phyloP scores from a whole-genome alignment of 176 grass and related monocot species.

The Oryza officinalis region DNA sequence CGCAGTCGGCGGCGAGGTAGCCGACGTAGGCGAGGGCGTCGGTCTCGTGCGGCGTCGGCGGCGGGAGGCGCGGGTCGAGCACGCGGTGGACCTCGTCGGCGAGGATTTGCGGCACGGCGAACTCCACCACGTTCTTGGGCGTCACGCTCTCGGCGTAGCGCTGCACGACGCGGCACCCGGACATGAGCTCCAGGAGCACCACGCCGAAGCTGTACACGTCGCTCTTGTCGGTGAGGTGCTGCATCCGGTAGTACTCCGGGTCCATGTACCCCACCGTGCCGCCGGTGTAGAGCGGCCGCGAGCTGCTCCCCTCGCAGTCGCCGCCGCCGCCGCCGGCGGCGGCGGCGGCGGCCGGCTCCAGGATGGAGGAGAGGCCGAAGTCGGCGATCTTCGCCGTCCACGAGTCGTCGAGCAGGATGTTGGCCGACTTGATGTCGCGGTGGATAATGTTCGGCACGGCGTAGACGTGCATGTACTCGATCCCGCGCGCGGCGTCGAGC shows the following conservation, averaged over 20 bases:
- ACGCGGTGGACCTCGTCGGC: constrained; percentile 62
- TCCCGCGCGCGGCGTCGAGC: constrained; percentile 77
- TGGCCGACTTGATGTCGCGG: constrained; percentile 92
- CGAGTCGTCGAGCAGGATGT: constrained; percentile 81
- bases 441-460: constrained; percentile 93
- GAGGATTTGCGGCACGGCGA: constrained; percentile 73
- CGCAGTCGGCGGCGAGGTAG: constrained; percentile 82
- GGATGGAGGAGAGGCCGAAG: constrained; percentile 75
- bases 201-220: constrained; percentile 91
- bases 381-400: constrained; percentile 89
- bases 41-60: constrained; percentile 49
- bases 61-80: constrained; percentile 65
- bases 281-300: constrained; percentile 47
- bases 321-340: not conserved
- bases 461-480: constrained; percentile 98
- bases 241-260: constrained; percentile 90
- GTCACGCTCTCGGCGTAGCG: constrained; percentile 82
- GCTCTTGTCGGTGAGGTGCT: constrained; percentile 80
- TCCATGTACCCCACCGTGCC: constrained; percentile 98
- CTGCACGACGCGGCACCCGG: constrained; percentile 75
- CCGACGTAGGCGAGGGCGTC: constrained; percentile 84
- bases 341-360: constrained; percentile 19
- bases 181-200: constrained; percentile 68
- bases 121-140: constrained; percentile 82
- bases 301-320: not conserved